Conservation (phyloP, 148 eudicot species). For the Arctostaphylos glauca region DNA sequence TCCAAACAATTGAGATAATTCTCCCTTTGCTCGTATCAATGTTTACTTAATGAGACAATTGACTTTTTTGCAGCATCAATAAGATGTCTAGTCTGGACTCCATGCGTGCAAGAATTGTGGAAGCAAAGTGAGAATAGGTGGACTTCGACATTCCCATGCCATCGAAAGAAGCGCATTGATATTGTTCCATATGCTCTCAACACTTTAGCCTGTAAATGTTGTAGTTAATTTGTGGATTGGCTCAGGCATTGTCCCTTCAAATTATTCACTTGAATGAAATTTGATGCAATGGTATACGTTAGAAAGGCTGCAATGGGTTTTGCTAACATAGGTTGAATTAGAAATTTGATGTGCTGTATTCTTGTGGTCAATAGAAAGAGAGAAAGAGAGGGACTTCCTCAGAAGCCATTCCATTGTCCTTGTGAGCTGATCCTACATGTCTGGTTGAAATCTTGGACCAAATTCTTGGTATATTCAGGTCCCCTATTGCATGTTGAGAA, state of each 20-base stretch:
- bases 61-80: constrained; percentile 55
- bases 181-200: not conserved
- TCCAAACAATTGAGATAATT: not conserved
- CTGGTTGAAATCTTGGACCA: not conserved
- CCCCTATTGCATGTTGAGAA: not conserved
- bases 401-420: not conserved
- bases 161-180: not conserved
- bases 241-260: not conserved
- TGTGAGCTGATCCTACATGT: not conserved
- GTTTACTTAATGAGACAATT: constrained; percentile 5
- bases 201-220: constrained; percentile 4
- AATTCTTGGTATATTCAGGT: not conserved
- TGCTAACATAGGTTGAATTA: not conserved
- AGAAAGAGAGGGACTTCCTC: not conserved
- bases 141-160: not conserved
- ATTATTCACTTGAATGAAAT: not conserved
- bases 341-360: not conserved
- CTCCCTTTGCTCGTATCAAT: not conserved
- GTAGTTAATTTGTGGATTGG: not conserved
- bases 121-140: constrained; percentile 40
- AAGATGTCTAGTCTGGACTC: constrained; percentile 47
- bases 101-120: constrained; percentile 54
- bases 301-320: not conserved
- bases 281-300: not conserved
- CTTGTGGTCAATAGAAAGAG: not conserved